Percentiles rank a stretch among this genome's conserved stretches.
These are phyloP conservation scores for Cydonia oblonga DNA, from an alignment of 331 rosid genomes.

Conservation along the genomic window DNA sequence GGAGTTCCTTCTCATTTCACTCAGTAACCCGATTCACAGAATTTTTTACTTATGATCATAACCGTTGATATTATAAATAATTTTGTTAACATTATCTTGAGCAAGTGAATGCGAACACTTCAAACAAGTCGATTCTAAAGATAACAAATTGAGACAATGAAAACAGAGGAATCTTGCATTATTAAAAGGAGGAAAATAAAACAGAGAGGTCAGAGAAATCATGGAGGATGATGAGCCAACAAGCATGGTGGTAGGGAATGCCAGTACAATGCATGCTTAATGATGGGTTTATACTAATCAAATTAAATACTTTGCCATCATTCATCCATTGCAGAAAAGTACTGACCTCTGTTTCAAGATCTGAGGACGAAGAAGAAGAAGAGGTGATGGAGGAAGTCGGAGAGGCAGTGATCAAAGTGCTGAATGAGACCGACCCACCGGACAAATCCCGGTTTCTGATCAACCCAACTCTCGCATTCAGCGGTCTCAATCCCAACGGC, in stretches of 20 bases:
- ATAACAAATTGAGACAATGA: not conserved
- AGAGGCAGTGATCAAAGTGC: constrained; percentile 50
- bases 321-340: not conserved
- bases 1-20: too few relatives aligned
- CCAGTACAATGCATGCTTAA: not conserved
- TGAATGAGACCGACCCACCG: constrained; percentile 61
- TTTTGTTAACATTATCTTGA: too few relatives aligned
- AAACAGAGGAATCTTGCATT: not conserved
- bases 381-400: constrained; percentile 25
- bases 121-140: not conserved
- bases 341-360: constrained; percentile 42
- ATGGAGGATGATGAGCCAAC: not conserved
- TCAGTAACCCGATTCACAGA: too few relatives aligned
- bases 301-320: not conserved
- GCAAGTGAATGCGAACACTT: not conserved
- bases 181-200: not conserved
- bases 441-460: constrained; percentile 45
- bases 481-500: constrained; percentile 72
- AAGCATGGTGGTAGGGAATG: not conserved
- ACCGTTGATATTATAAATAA: too few relatives aligned
- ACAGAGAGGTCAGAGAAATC: not conserved
- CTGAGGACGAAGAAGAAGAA: constrained; percentile 58
- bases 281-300: not conserved
- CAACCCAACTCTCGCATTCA: constrained; percentile 52
- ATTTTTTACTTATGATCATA: too few relatives aligned